Evolutionary conservation across 2,329 filamentous ascomycete genomes (phyloP), one percentile per base, ranked within the genome.

Genomic region (Penicillium sclerotiorum): DNA sequence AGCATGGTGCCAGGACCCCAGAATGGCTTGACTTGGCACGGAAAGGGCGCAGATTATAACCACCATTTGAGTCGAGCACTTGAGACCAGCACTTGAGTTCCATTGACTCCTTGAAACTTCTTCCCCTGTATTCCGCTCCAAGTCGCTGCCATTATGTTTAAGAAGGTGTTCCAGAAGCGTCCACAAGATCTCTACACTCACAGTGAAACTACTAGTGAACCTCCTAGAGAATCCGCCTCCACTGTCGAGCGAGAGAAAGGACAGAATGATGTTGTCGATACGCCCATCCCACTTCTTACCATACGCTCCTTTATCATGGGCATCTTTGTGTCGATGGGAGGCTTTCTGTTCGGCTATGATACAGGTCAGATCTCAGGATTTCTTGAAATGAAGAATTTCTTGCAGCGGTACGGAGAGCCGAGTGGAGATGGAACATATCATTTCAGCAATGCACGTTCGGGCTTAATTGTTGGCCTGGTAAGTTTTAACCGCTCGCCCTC

Each of bases 361-460:
- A 74, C 73, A 5, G 71, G 73, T 54, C 73, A 76, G 49, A 76
- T 76, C 33, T 73, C 70, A 0, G 73, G 73, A 2, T 71, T 77
- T 45, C 57, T 76, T 11, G 68, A 66, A 21, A 76, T 75, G 73
- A 12, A 62, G 0, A 56, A 76, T 52, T 76, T 75, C 53, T 53
- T 72, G 21, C 20, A 60, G 21, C 66, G 71, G 0, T 76, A 68
- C 53, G 73, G 72, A 20, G 25, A 73, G 49, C 56, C 48, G 7
- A 42, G 56, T 7, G 12, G 49, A 1, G 55, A 70, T 47, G 70
- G 66, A 0, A 62, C 53, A 1, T 71, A 66, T 44, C 51, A 66
- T 11, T 76, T 76, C 47, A 71, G 58, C 38, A 71, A 76, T 45
- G 71, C 66, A 5, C 68, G 73, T 9, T 71, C 71, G 7, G 73